Conservation (phyloP, 495 filamentous ascomycete genomes). For the Xylaria palmicola region DNA sequence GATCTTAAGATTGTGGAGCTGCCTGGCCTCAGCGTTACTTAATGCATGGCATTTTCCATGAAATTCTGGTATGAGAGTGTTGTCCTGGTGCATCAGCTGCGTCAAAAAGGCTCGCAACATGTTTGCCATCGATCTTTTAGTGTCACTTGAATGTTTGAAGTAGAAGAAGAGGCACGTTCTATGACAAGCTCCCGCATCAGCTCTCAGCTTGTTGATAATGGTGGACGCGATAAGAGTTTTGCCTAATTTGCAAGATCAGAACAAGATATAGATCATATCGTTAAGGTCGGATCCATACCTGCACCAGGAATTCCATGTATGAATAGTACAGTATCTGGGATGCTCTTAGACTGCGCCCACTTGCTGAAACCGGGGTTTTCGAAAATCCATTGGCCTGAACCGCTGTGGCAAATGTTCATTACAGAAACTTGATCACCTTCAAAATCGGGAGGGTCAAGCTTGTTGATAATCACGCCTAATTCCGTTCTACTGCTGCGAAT, state of each 20-base stretch:
- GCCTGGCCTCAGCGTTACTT: neutral
- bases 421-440: neutral
- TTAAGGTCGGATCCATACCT: neutral
- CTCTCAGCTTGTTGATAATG: neutral
- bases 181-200: neutral
- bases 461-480: neutral
- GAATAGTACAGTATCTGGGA: neutral
- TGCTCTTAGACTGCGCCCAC: neutral
- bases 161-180: slow-evolving; percentile 4
- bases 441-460: neutral
- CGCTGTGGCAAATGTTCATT: neutral
- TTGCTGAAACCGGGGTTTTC: neutral
- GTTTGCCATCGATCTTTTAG: neutral
- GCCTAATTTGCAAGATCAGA: neutral
- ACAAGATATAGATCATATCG: neutral
- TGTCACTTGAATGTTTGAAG: slow-evolving; percentile 4
- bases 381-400: slow-evolving; percentile 9
- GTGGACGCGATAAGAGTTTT: slow-evolving; percentile 3
- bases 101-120: slow-evolving; percentile 7
- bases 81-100: slow-evolving; percentile 6
- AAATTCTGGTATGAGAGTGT: neutral
- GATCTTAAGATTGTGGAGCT: neutral
- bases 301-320: slow-evolving; percentile 10
- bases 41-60: neutral
- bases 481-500: neutral